A percentile compares a stretch with the other conserved stretches of the same genome.
Conservation (phyloP, 305 asterid species). For the Solanum hybrid region DNA sequence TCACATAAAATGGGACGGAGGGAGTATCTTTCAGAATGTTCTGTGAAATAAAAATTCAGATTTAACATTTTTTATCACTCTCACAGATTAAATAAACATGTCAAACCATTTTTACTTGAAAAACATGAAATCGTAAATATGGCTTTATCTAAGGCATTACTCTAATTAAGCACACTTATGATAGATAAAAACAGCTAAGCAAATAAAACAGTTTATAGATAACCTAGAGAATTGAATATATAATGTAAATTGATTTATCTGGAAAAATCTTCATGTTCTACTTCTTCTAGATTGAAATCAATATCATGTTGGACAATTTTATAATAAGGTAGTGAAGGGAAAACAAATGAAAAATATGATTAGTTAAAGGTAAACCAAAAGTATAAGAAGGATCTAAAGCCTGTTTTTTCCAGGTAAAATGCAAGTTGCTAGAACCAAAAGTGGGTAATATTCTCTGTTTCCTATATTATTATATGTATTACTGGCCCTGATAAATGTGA, state of each 20-base stretch:
- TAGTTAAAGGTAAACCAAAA: not conserved
- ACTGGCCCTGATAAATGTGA: not conserved
- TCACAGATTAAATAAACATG: not conserved
- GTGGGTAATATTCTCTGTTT: not conserved
- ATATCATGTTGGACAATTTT: not conserved
- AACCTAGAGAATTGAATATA: not conserved
- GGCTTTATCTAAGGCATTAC: not conserved
- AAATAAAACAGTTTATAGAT: not conserved
- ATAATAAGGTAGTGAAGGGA: not conserved
- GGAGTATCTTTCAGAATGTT: not conserved
- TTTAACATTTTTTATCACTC: not conserved
- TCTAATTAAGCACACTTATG: not conserved
- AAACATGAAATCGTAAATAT: not conserved
- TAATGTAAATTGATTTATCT: not conserved
- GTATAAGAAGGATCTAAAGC: not conserved
- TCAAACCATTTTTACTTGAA: not conserved
- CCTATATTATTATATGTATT: not conserved
- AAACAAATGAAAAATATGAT: not conserved
- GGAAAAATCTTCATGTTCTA: not conserved
- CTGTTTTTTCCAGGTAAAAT: not conserved
- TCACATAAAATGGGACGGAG: not conserved
- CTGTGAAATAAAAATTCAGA: not conserved
- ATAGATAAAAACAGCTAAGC: not conserved
- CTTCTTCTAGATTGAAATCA: not conserved
- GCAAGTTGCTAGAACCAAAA: not conserved